Conservation (phyloP, 2,329 filamentous ascomycete species). For the Phaeosphaeriaceae sp. region DNA sequence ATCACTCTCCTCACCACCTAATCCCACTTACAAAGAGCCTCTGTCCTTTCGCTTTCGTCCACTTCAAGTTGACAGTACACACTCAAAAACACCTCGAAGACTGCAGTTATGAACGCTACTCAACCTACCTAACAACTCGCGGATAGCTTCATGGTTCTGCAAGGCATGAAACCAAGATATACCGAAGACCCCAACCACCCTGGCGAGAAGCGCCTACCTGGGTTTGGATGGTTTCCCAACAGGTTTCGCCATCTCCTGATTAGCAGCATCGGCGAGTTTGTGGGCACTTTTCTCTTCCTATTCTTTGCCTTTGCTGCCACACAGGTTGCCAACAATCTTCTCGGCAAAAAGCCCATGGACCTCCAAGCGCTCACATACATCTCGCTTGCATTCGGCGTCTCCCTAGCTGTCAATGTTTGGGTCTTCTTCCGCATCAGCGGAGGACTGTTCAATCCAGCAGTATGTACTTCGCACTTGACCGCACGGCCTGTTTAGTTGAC, state of each 20-base stretch:
- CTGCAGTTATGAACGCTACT: slow-evolving; percentile 47
- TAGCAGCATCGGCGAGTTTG: slow-evolving; percentile 53
- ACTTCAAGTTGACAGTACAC: slow-evolving; percentile 14
- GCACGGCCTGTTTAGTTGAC: slow-evolving; percentile 3
- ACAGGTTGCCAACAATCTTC: slow-evolving; percentile 46
- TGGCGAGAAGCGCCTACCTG: slow-evolving; percentile 48
- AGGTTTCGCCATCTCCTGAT: slow-evolving; percentile 51
- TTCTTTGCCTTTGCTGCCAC: slow-evolving; percentile 50
- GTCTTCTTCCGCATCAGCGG: slow-evolving; percentile 50
- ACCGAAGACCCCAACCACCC: slow-evolving; percentile 39
- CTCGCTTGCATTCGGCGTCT: slow-evolving; percentile 46
- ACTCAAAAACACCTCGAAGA: slow-evolving; percentile 17
- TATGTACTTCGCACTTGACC: slow-evolving; percentile 15
- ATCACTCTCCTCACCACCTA: slow-evolving; percentile 1
- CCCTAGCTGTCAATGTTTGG: slow-evolving; percentile 49
- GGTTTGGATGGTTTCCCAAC: slow-evolving; percentile 54
- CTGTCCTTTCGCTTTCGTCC: slow-evolving; percentile 32
- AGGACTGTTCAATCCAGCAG: slow-evolving; percentile 50
- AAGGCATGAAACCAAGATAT: slow-evolving; percentile 47
- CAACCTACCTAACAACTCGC: slow-evolving; percentile 30
- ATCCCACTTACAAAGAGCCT: slow-evolving; percentile 22
- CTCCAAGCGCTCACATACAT: slow-evolving; percentile 43
- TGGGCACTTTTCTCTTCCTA: slow-evolving; percentile 50
- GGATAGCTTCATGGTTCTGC: slow-evolving; percentile 45
- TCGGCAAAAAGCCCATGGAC: slow-evolving; percentile 29